Conservation (phyloP, 805 yeast species). For the Kodamaea nitidulidarum region DNA sequence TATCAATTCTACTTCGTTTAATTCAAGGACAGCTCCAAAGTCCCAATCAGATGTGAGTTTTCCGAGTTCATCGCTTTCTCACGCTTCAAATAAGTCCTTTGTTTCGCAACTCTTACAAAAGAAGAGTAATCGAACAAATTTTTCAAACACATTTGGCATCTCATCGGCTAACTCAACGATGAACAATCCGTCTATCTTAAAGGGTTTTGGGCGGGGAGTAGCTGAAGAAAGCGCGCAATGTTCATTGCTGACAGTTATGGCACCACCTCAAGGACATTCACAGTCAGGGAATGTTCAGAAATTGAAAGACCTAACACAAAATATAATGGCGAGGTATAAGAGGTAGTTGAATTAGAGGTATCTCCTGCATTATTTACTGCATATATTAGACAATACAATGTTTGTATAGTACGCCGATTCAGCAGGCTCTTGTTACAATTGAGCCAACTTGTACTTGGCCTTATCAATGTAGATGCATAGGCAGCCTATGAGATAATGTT, state of each 20-base stretch:
- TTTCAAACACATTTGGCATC: conserved; percentile 4
- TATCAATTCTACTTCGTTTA: conserved; percentile 2
- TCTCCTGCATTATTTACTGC: neutral
- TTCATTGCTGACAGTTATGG: conserved; percentile 20
- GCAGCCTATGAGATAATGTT: too few relatives aligned
- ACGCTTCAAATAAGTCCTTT: conserved; percentile 9
- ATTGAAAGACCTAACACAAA: conserved; percentile 19
- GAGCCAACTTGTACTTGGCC: too few relatives aligned
- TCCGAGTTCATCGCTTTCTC: neutral
- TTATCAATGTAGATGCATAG: too few relatives aligned
- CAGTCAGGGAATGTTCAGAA: conserved; percentile 22
- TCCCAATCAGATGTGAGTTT: neutral
- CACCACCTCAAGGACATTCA: conserved; percentile 8
- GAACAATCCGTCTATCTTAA: conserved; percentile 27
- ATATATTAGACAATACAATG: neutral
- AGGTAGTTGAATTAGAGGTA: neutral
- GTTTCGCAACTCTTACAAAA: conserved; percentile 12
- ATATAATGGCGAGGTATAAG: conserved; percentile 13
- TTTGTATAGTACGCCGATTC: too few relatives aligned
- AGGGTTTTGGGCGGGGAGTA: conserved; percentile 34
- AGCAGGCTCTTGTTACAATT: too few relatives aligned
- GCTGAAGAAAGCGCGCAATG: conserved; percentile 37
- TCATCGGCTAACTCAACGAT: conserved; percentile 16
- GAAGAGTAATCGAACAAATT: conserved; percentile 2
- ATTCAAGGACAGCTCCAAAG: conserved; percentile 1